phyloP scores from a whole-genome alignment of 73 alveolate species.

The Stentor roeselii region DNA sequence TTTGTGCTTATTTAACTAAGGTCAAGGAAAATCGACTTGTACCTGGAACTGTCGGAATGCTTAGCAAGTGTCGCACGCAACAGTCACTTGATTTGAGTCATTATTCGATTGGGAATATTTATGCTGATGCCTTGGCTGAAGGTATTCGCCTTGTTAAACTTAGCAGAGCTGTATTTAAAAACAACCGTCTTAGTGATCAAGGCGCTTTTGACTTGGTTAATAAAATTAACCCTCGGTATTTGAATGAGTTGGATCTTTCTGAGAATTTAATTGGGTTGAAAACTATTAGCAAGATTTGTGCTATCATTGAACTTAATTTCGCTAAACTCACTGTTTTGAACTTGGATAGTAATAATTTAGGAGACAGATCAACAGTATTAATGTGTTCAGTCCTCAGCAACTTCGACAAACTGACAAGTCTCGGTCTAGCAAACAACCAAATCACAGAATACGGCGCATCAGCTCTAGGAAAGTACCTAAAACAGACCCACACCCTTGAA shows the following conservation, averaged over 20 bases:
- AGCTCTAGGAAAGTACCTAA: neutral
- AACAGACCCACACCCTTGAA: neutral
- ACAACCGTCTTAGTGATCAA: constrained; percentile 2
- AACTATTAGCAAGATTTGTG: neutral
- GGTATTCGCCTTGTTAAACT: neutral
- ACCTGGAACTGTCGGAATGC: neutral
- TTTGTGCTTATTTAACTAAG: neutral
- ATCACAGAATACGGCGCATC: neutral
- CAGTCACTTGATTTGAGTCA: neutral
- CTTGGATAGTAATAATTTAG: neutral
- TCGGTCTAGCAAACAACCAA: neutral
- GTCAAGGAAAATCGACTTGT: neutral
- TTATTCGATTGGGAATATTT: neutral
- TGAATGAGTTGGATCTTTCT: neutral
- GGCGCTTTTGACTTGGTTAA: neutral
- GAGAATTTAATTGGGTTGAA: neutral
- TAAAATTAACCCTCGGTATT: neutral
- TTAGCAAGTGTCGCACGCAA: neutral
- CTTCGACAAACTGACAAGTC: neutral
- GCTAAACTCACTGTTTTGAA: neutral
- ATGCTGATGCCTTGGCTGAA: constrained; percentile 15
- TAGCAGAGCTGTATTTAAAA: neutral
- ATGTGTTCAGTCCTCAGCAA: neutral
- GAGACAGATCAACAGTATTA: neutral
- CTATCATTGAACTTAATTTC: neutral